Evolutionary conservation across 495 filamentous ascomycete species (phyloP).

Genomic region (Neurospora sp.): DNA sequence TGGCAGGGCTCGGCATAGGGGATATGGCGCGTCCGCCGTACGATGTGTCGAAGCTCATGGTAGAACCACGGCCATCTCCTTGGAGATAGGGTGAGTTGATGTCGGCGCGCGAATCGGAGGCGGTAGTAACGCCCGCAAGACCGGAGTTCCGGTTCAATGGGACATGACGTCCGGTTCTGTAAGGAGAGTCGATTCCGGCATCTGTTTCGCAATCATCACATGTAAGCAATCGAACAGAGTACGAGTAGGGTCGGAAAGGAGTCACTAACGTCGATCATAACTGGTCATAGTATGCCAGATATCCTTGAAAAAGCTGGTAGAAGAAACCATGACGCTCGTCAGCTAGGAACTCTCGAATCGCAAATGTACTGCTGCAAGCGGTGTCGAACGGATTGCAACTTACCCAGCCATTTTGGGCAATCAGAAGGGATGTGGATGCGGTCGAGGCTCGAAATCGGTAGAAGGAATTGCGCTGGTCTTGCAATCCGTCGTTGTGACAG

Average conservation of each 20-base stretch:
- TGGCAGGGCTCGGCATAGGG: slow-evolving; percentile 51
- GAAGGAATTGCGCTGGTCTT: neutral
- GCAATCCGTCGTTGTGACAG: neutral
- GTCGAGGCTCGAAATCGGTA: neutral
- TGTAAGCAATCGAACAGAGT: slow-evolving; percentile 18
- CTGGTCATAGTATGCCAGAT: slow-evolving; percentile 97
- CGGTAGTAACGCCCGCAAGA: slow-evolving; percentile 69
- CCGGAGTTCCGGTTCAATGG: slow-evolving; percentile 59
- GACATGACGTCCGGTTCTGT: slow-evolving; percentile 71
- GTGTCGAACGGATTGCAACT: neutral
- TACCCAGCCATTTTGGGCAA: neutral
- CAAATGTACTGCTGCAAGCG: neutral
- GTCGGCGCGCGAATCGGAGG: slow-evolving; percentile 66
- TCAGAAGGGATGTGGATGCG: neutral
- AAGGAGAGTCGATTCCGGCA: slow-evolving; percentile 77
- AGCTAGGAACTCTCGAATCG: neutral
- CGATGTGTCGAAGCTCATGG: slow-evolving; percentile 36
- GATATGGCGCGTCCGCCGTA: slow-evolving; percentile 28
- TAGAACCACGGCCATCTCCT: slow-evolving; percentile 47
- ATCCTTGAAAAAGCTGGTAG: neutral
- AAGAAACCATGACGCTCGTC: neutral
- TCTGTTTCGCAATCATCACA: slow-evolving; percentile 43
- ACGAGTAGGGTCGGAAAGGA: slow-evolving; percentile 14
- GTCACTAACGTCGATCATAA: slow-evolving; percentile 45
- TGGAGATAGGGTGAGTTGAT: slow-evolving; percentile 66